Evolutionary conservation across 345 rosid species (phyloP).

Genomic region (Pseudoturritis turrita): DNA sequence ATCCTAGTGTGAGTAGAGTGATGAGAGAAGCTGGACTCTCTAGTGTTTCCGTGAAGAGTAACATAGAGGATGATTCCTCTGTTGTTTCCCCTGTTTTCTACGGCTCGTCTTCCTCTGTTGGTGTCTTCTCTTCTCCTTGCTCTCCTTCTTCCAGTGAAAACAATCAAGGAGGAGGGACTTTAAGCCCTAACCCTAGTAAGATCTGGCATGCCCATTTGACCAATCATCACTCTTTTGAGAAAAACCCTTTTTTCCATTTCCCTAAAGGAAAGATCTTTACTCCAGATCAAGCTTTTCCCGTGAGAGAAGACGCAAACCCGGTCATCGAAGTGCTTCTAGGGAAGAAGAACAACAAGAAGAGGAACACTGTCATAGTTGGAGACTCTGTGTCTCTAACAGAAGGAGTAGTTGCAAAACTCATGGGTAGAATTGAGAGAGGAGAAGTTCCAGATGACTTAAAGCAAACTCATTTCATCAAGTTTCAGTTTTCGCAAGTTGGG

Average conservation of each 20-base stretch:
- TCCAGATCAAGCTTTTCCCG: slow-evolving; percentile 31
- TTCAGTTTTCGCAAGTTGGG: slow-evolving; percentile 60
- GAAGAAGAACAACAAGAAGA: slow-evolving; percentile 46
- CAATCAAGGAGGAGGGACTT: slow-evolving; percentile 37
- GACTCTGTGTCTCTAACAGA: slow-evolving; percentile 56
- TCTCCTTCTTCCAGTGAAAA: slow-evolving; percentile 58
- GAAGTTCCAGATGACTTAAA: slow-evolving; percentile 71
- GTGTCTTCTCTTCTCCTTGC: slow-evolving; percentile 86
- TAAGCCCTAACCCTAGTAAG: slow-evolving; percentile 42
- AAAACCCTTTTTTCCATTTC: slow-evolving; percentile 44
- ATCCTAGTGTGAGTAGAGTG: slow-evolving; percentile 82
- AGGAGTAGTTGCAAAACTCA: slow-evolving; percentile 52
- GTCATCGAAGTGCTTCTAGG: slow-evolving; percentile 61
- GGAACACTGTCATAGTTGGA: slow-evolving; percentile 70
- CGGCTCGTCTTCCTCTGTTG: slow-evolving; percentile 42
- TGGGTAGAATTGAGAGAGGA: slow-evolving; percentile 58
- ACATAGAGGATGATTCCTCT: slow-evolving; percentile 54
- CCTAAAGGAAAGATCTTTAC: slow-evolving; percentile 41
- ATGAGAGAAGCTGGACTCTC: slow-evolving; percentile 93
- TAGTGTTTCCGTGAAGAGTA: slow-evolving; percentile 61
- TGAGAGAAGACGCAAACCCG: slow-evolving; percentile 61
- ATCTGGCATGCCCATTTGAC: slow-evolving; percentile 58
- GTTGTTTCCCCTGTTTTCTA: slow-evolving; percentile 66
- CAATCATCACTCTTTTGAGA: slow-evolving; percentile 47
- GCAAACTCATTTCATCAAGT: slow-evolving; percentile 53